Percentiles rank a stretch among this genome's conserved stretches.
These are phyloP conservation scores for Musa acuminata DNA, from an alignment of 176 grass and related monocot genomes.

Conservation along the genomic window DNA sequence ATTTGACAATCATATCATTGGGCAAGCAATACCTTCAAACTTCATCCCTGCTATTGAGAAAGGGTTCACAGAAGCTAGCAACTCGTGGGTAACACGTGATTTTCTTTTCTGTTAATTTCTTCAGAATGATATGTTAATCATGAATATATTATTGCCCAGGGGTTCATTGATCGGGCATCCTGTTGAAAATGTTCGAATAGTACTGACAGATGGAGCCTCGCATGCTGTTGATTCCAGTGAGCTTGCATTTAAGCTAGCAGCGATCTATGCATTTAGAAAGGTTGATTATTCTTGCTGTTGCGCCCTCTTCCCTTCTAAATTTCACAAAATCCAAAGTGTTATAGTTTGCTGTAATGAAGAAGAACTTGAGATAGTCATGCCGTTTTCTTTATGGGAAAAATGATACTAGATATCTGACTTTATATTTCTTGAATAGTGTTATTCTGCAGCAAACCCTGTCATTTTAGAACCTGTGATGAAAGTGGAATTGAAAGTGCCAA, in stretches of 20 bases:
- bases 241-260: slow-evolving; percentile 89
- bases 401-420: not conserved
- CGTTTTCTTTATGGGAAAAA: not conserved
- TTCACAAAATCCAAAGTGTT: not conserved
- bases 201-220: slow-evolving; percentile 79
- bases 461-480: slow-evolving; percentile 98
- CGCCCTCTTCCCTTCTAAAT: not conserved
- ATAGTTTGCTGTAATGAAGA: not conserved
- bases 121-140: slow-evolving; percentile 21
- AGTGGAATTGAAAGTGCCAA: slow-evolving; percentile 88
- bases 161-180: slow-evolving; percentile 90
- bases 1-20: slow-evolving; percentile 91
- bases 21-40: slow-evolving; percentile 84
- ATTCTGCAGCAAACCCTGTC: slow-evolving; percentile 65
- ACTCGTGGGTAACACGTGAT: slow-evolving; percentile 48
- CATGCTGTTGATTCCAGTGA: slow-evolving; percentile 98
- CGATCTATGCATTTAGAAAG: slow-evolving; percentile 99
- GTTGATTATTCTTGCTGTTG: slow-evolving; percentile 26
- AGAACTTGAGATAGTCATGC: not conserved
- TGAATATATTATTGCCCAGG: slow-evolving; percentile 25
- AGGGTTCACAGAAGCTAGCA: slow-evolving; percentile 90
- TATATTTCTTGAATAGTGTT: slow-evolving; percentile 52
- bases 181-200: slow-evolving; percentile 78
- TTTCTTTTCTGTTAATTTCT: slow-evolving; percentile 16
- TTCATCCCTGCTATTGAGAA: slow-evolving; percentile 97